A percentile compares a stretch with the other conserved stretches of the same genome.
These are phyloP conservation scores for Aspergillus unguis DNA, from an alignment of 2,329 filamentous ascomycete species.

Conservation along the genomic window DNA sequence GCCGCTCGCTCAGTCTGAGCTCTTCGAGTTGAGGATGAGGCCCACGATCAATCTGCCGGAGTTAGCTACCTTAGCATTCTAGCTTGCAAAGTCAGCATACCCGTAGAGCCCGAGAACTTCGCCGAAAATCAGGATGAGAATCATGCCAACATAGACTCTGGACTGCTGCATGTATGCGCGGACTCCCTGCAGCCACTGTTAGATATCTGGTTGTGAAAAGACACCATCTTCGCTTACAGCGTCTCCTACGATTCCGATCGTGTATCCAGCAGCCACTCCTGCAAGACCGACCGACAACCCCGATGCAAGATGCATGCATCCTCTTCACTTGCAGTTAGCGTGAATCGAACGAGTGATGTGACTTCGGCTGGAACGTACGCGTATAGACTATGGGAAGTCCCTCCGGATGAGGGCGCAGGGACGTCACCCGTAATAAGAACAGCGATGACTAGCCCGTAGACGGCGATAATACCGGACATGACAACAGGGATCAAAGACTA, in stretches of 20 bases:
- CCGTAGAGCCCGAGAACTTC: slow-evolving; percentile 97
- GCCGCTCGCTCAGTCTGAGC: slow-evolving; percentile 24
- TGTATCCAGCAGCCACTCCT: slow-evolving; percentile 90
- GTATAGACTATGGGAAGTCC: slow-evolving; percentile 74
- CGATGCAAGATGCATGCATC: slow-evolving; percentile 89
- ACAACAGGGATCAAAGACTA: slow-evolving; percentile 56
- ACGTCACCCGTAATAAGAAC: slow-evolving; percentile 94
- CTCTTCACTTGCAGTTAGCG: slow-evolving; percentile 49
- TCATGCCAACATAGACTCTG: slow-evolving; percentile 96
- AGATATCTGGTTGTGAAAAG: slow-evolving; percentile 14
- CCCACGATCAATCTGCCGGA: slow-evolving; percentile 76
- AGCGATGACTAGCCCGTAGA: slow-evolving; percentile 94
- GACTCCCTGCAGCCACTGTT: slow-evolving; percentile 57
- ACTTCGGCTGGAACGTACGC: slow-evolving; percentile 53
- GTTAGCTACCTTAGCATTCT: slow-evolving; percentile 17
- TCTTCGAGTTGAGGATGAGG: slow-evolving; percentile 87
- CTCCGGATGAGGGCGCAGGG: slow-evolving; percentile 58
- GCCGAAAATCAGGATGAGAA: slow-evolving; percentile 95
- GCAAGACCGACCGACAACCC: slow-evolving; percentile 89
- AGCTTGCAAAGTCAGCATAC: slow-evolving; percentile 50
- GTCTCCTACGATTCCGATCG: slow-evolving; percentile 94
- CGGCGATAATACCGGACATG: slow-evolving; percentile 99
- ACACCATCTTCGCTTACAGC: slow-evolving; percentile 52
- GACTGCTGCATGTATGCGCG: slow-evolving; percentile 95
- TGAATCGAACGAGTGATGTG: neutral